Conservation (phyloP, 768 basidiomycete genomes). For the Tremella fuciformis region DNA sequence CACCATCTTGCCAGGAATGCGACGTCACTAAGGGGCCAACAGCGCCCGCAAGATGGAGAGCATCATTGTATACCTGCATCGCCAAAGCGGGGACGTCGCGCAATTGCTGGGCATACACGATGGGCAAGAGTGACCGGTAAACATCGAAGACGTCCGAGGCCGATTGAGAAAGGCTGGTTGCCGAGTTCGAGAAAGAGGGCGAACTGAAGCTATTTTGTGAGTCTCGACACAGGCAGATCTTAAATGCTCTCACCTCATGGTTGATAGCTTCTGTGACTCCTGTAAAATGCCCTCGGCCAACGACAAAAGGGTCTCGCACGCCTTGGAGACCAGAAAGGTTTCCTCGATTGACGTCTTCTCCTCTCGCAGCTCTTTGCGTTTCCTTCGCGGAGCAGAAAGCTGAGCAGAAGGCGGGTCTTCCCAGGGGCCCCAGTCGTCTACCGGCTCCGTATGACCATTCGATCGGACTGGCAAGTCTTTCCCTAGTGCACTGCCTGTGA, state of each 20-base stretch:
- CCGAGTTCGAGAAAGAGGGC: slow-evolving; percentile 54
- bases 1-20: slow-evolving; percentile 45
- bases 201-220: slow-evolving; percentile 17
- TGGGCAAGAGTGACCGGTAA: slow-evolving; percentile 67
- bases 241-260: slow-evolving; percentile 55
- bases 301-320: slow-evolving; percentile 33
- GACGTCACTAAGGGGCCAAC: slow-evolving; percentile 49
- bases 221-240: not conserved
- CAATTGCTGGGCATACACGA: slow-evolving; percentile 49
- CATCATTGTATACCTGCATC: slow-evolving; percentile 81
- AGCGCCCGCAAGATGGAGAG: slow-evolving; percentile 60
- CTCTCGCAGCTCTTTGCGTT: slow-evolving; percentile 23
- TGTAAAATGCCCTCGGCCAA: slow-evolving; percentile 29
- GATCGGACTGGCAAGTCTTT: not conserved
- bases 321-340: slow-evolving; percentile 31
- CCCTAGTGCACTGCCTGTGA: not conserved
- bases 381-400: not conserved
- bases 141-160: slow-evolving; percentile 70
- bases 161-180: slow-evolving; percentile 59
- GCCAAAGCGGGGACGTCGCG: slow-evolving; percentile 57
- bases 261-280: slow-evolving; percentile 57
- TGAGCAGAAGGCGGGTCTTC: slow-evolving; percentile 2
- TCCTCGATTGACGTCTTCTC: slow-evolving; percentile 27
- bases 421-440: slow-evolving; percentile 1
- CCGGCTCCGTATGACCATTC: not conserved